A percentile compares a stretch with the other conserved stretches of the same genome.
phyloP scores from a whole-genome alignment of 164 flowering plant species.

The Tinospora cordifolia region DNA sequence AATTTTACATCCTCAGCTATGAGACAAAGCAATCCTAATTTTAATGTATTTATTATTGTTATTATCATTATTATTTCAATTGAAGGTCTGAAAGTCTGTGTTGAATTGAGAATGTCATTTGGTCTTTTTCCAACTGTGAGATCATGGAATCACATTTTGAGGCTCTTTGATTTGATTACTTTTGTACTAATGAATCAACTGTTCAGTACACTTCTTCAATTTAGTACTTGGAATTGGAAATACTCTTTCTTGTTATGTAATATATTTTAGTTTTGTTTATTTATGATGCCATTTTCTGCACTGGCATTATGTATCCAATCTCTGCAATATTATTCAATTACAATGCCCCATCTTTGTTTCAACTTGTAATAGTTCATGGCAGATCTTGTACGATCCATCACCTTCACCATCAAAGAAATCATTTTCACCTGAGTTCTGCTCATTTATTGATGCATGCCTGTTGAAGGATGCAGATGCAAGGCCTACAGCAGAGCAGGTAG shows the following conservation, averaged over 20 bases:
- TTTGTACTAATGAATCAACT: not conserved
- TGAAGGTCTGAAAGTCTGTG: not conserved
- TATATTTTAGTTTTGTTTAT: not conserved
- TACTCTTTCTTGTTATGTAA: not conserved
- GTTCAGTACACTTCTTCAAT: not conserved
- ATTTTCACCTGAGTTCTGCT: constrained; percentile 87
- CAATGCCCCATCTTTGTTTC: not conserved
- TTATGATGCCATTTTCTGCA: not conserved
- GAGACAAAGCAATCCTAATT: not conserved
- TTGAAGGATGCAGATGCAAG: constrained; percentile 82
- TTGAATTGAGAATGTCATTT: not conserved
- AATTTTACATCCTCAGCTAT: not conserved
- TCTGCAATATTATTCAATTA: not conserved
- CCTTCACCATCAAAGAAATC: constrained; percentile 64
- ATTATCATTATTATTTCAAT: too few species aligned
- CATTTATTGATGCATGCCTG: constrained; percentile 83
- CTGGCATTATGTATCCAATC: not conserved
- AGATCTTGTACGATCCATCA: constrained; percentile 97
- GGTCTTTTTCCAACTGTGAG: not conserved
- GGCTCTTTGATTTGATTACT: not conserved
- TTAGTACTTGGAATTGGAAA: not conserved
- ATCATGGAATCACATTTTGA: not conserved
- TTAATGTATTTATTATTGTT: not conserved
- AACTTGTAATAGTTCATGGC: constrained; percentile 19
- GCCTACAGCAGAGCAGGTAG: constrained; percentile 94